Evolutionary conservation across 2,329 filamentous ascomycete genomes (phyloP), one percentile per base, ranked within the genome.

Genomic region (Ophiostoma populinum): DNA sequence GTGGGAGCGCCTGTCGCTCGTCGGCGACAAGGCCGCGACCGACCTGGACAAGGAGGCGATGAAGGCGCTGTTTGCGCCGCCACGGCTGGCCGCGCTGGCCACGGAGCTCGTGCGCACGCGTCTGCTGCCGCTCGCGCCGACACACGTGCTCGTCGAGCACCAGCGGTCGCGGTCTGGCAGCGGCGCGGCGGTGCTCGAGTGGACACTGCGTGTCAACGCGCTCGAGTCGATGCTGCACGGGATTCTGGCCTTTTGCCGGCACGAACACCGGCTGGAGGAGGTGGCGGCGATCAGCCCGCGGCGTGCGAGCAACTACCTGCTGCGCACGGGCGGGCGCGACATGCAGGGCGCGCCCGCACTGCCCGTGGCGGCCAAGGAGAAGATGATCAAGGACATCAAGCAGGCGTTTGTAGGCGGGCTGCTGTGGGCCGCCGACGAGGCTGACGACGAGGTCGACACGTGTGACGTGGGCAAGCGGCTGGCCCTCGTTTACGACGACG

Each of bases 181-280:
- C 7, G 63, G 58, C 0, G 56, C 68, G 0, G 66, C 72, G 0
- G 72, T 92, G 2, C 69, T 75, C 40, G 80, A 92, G 54, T 92
- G 82, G 82, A 87, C 81, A 3, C 51, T 90, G 26, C 63, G 80
- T 2, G 81, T 92, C 7, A 87, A 87, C 44, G 75, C 79, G 47
- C 65, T 92, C 16, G 82, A 92, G 52, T 71, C 73, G 4, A 90
- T 90, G 73, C 55, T 92, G 1, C 79, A 85, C 59, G 76, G 77
- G 7, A 63, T 74, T 10, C 52, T 87, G 24, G 60, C 65, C 34
- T 67, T 15, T 11, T 1, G 15, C 4, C 4, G 6, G 17, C 8
- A 13, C 30, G n/a, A n/a, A n/a, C n/a, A n/a, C n/a, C n/a, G n/a
- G n/a, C n/a, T n/a, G 4, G 5, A 32, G 18, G 45, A 47, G 2